phyloP scores from a whole-genome alignment of 352 stramenopile genomes.

The Pythium monospermum region DNA sequence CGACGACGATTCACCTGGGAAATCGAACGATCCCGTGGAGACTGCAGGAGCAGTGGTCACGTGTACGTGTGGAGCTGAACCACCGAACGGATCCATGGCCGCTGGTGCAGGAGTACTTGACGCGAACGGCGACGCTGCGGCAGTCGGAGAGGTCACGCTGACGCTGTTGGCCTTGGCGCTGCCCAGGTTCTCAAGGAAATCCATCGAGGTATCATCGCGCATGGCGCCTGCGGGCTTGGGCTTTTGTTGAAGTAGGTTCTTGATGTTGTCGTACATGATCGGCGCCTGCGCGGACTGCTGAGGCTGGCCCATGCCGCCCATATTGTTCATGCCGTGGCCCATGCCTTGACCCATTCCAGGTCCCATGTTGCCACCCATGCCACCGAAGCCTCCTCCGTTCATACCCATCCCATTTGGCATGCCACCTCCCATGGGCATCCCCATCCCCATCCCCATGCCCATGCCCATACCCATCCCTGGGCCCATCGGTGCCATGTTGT shows the following conservation, averaged over 20 bases:
- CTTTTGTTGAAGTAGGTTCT: constrained; percentile 76
- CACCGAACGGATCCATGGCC: constrained; percentile 27
- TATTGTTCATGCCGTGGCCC: neutral
- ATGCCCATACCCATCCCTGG: constrained; percentile 21
- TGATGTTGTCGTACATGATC: constrained; percentile 83
- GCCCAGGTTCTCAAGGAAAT: constrained; percentile 61
- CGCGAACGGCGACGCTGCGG: constrained; percentile 13
- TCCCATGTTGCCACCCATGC: constrained; percentile 8
- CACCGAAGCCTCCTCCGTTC: constrained; percentile 8
- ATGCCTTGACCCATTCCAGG: constrained; percentile 8
- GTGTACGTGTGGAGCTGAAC: constrained; percentile 2
- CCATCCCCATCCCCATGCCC: constrained; percentile 3
- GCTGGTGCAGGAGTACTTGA: neutral
- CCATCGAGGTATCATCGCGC: constrained; percentile 52
- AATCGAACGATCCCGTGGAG: constrained; percentile 9
- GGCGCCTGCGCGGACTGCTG: constrained; percentile 16
- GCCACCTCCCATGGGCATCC: constrained; percentile 1
- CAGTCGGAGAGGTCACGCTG: constrained; percentile 23
- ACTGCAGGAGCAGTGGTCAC: neutral
- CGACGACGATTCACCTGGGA: constrained; percentile 11
- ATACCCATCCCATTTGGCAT: constrained; percentile 3
- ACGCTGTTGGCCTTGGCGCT: constrained; percentile 29
- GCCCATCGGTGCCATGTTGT: neutral
- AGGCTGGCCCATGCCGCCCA: constrained; percentile 9
- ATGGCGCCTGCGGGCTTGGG: constrained; percentile 27